These are phyloP conservation scores for Chlorella sorokiniana DNA, from an alignment of 139 green algal species.

Conservation along the genomic window DNA sequence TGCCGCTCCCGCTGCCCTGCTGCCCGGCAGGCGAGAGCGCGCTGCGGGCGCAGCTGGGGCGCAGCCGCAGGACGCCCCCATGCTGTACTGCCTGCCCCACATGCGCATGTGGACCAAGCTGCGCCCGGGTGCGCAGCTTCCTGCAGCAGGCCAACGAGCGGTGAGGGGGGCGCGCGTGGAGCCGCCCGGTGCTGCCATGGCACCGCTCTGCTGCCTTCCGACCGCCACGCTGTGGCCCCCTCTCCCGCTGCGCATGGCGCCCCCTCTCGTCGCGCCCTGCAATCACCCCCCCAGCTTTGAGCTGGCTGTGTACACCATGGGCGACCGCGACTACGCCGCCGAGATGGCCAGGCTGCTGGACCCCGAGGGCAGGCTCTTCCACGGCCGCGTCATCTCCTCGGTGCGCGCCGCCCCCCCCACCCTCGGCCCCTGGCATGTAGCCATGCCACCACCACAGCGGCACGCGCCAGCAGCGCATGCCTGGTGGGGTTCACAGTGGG, in stretches of 20 bases:
- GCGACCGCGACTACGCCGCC: conserved; percentile 84
- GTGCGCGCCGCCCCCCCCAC: too few species aligned
- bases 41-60: conserved; percentile 5
- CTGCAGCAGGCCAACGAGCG: conserved; percentile 48
- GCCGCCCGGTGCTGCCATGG: neutral
- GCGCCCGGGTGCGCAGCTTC: conserved; percentile 74
- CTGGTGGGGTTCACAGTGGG: too few species aligned
- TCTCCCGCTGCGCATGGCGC: too few species aligned
- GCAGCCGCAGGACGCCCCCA: conserved; percentile 17
- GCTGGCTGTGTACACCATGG: conserved; percentile 97
- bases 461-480: too few species aligned
- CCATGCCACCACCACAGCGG: too few species aligned
- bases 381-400: conserved; percentile 69
- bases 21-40: neutral
- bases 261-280: neutral
- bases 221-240: neutral
- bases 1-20: neutral
- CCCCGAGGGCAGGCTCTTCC: conserved; percentile 69
- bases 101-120: conserved; percentile 95
- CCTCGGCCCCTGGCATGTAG: too few species aligned
- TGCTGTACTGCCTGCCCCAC: conserved; percentile 71
- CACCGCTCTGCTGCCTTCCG: neutral
- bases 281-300: conserved; percentile 63
- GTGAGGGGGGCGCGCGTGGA: neutral
- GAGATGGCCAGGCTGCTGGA: conserved; percentile 89